These are phyloP conservation scores for Allium sativum DNA, from an alignment of 106 monocot species.

Conservation along the genomic window DNA sequence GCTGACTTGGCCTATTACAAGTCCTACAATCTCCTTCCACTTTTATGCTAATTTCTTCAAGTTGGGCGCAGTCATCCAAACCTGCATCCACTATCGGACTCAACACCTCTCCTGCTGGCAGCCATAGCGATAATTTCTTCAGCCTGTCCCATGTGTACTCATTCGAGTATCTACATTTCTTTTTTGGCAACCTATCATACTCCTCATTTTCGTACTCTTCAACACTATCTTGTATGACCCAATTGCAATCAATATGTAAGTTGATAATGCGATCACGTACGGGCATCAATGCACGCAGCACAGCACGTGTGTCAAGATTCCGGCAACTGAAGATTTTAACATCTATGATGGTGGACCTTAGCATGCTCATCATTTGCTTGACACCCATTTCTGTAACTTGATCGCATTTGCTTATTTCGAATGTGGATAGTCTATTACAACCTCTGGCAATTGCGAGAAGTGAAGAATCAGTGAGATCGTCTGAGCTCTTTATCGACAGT, in stretches of 20 bases:
- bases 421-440: constrained; percentile 42
- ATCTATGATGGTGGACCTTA: constrained; percentile 56
- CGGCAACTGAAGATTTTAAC: constrained; percentile 55
- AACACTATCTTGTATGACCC: constrained; percentile 11
- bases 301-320: constrained; percentile 21
- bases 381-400: constrained; percentile 49
- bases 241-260: constrained; percentile 67
- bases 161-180: constrained; percentile 34
- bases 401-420: constrained; percentile 56
- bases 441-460: constrained; percentile 63
- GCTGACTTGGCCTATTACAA: constrained; percentile 24
- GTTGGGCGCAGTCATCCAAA: constrained; percentile 54
- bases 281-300: constrained; percentile 50
- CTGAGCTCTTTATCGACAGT: constrained; percentile 53
- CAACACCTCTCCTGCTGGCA: constrained; percentile 68
- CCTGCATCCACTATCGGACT: constrained; percentile 36
- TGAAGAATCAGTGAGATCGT: constrained; percentile 57
- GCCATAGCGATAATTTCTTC: constrained; percentile 56
- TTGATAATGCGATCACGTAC: constrained; percentile 56
- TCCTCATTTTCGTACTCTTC: background rate
- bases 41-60: constrained; percentile 69
- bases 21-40: constrained; percentile 83
- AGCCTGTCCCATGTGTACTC: constrained; percentile 41
- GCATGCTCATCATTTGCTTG: constrained; percentile 30
- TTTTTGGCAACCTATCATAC: constrained; percentile 2